Conservation (phyloP, 257 asterid species). For the Phtheirospermum japonicum region DNA sequence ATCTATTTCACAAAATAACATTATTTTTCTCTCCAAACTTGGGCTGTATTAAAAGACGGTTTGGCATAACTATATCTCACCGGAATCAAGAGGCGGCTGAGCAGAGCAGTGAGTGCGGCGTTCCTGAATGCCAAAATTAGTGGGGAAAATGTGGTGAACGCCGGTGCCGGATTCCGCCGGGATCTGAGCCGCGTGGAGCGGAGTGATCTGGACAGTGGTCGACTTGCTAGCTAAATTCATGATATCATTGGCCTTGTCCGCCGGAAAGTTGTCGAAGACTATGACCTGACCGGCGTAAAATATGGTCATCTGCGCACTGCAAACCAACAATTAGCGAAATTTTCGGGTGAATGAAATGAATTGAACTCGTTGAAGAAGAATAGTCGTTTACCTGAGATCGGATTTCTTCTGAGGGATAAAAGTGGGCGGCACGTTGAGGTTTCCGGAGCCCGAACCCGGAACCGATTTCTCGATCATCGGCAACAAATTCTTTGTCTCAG, state of each 20-base stretch:
- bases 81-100: slow-evolving; percentile 35
- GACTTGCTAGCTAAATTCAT: slow-evolving; percentile 39
- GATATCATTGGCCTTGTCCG: slow-evolving; percentile 43
- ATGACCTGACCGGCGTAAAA: slow-evolving; percentile 50
- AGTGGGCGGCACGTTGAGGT: slow-evolving; percentile 22
- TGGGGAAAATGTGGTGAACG: slow-evolving; percentile 6
- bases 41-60: neutral
- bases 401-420: slow-evolving; percentile 13
- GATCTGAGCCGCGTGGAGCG: slow-evolving; percentile 27
- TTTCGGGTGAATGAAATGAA: too few species aligned
- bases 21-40: too few species aligned
- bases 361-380: too few species aligned
- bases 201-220: slow-evolving; percentile 26
- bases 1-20: neutral
- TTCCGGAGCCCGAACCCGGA: slow-evolving; percentile 16
- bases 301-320: slow-evolving; percentile 49
- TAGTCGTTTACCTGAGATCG: neutral
- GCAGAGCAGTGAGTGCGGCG: slow-evolving; percentile 17
- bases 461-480: slow-evolving; percentile 46
- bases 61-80: slow-evolving; percentile 19
- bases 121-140: too few species aligned
- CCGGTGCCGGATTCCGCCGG: slow-evolving; percentile 43
- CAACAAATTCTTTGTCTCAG: slow-evolving; percentile 46
- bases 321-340: neutral
- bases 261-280: slow-evolving; percentile 48